Evolutionary conservation across 495 filamentous ascomycete species (phyloP).

Genomic region (Aspergillus asperescens): DNA sequence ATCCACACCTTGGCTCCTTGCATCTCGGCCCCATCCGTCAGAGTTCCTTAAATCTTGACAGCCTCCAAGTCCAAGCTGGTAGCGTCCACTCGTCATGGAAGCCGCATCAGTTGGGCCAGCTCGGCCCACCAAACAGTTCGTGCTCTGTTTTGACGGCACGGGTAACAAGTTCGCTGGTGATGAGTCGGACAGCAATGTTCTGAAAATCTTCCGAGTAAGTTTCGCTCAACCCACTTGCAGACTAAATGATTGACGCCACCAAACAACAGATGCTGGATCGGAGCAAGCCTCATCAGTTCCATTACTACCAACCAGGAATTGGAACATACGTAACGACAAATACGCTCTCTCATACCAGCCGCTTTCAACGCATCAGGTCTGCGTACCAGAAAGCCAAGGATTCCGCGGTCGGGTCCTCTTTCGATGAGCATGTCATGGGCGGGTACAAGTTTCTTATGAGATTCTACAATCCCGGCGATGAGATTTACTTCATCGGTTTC

Average conservation of each 20-base stretch:
- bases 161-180: slow-evolving; percentile 83
- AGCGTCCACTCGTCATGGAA: background rate
- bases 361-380: slow-evolving; percentile 59
- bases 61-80: background rate
- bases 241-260: background rate
- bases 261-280: slow-evolving; percentile 50
- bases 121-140: slow-evolving; percentile 41
- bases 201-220: slow-evolving; percentile 71
- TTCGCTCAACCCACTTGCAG: background rate
- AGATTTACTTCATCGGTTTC: slow-evolving; percentile 75
- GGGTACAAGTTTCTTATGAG: slow-evolving; percentile 82
- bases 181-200: slow-evolving; percentile 78
- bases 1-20: slow-evolving; percentile 6
- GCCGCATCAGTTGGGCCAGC: background rate
- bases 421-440: slow-evolving; percentile 73
- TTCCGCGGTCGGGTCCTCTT: slow-evolving; percentile 75
- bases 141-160: slow-evolving; percentile 87
- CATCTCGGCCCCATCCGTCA: slow-evolving; percentile 1
- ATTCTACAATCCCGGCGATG: slow-evolving; percentile 67
- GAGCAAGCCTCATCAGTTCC: slow-evolving; percentile 43
- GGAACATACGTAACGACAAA: slow-evolving; percentile 73
- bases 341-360: slow-evolving; percentile 60
- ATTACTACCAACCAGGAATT: slow-evolving; percentile 61
- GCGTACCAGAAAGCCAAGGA: slow-evolving; percentile 82
- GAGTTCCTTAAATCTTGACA: background rate